Base-by-base conservation (phyloP, 768 basidiomycete genomes). In the Phylloporus sp. region DNA sequence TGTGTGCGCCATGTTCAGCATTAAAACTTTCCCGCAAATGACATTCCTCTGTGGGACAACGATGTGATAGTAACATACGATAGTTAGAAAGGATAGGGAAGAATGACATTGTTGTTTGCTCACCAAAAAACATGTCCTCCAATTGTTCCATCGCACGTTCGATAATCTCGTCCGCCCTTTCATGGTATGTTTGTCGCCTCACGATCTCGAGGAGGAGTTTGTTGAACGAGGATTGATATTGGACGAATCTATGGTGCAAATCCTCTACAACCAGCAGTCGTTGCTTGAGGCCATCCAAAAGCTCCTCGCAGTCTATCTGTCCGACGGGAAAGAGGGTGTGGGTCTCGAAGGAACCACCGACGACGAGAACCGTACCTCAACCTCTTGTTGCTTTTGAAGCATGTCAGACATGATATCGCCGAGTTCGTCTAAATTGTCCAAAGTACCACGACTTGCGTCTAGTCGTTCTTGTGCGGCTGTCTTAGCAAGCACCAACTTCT, bases 341-440 rank as follows among this genome's bases (percentile, higher is more conserved):
- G 20, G 29, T 22, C 40, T 31, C 26, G 28, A 27, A 16, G 18
- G 32, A 16, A 26, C 20, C 4, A 24, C 15, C 16, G 36, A 26
- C 5, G 36, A 35, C 15, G 23, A 48, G 43, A 41, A 31, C 53
- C 70, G 16, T 44, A 87, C 88, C 77, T 91, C 86, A 6, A 88
- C 79, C 6, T 69, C 67, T 47, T 86, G 79, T 62, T 91, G 88
- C 13, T 76, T 79, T 38, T 78, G 75, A 6, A 92, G 66, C 85
- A 92, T 89, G 47, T 85, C 84, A 0, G 74, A 73, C 84, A 92
- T 89, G 46, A 90, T 87, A 18, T 86, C 82, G 2, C 84, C 90
- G 4, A 92, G 75, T 57, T 86, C 83, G 42, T 91, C 88, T 18
- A 92, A 73, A 59, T 88, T 80, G 45, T 82, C 76, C 26, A 92